Base-by-base conservation (phyloP, 169 alveolate genomes). In the Plasmodium gaboni region DNA sequence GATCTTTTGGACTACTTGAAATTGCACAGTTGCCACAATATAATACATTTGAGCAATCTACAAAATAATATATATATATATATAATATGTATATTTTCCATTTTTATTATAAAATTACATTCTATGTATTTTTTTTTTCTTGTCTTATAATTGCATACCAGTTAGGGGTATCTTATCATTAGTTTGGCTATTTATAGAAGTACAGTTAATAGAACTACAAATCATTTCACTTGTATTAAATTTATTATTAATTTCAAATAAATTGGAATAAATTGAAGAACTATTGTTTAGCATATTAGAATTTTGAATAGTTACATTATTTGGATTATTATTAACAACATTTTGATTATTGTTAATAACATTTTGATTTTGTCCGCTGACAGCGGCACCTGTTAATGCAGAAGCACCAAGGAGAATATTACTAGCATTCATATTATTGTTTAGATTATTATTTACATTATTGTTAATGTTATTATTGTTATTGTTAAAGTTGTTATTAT, bases 41-140 rank as follows among this genome's bases (percentile, higher is more conserved):
- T 63, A 83, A 32, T 67, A 83, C 17, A 69, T 83, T 83, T 83
- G 85, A 44, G 73, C 91, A 83, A 9, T 83, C 91, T 83, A 48
- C 19, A 83, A 60, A 60, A 69, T 2, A 32, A 63, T 44, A 50
- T 42, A n/a, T 55, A 13, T 51, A 15, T 57, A 55, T 42, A 53
- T 15, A 10, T 53, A 15, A 13, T 15, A 53, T 7, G n/a, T 3
- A 53, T 3, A 53, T 15, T 53, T 53, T 53, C 22, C 48, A 28
- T 44, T 17, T 53, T 10, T 10, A 17, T 22, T 38, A 38, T 26
- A 26, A 46, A 15, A 32, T 32, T 32, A 1, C 7, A 32, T 32
- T 32, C 42, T 32, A 32, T 32, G 42, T 2, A 32, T 32, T 32
- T 32, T 32, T 32, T 32, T 6, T 32, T 32, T 32, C 42, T 32